A percentile compares a stretch with the other conserved stretches of the same genome.
These are phyloP conservation scores for Blattamonas nauphoetae DNA, from an alignment of 78 protist species.

Conservation along the genomic window DNA sequence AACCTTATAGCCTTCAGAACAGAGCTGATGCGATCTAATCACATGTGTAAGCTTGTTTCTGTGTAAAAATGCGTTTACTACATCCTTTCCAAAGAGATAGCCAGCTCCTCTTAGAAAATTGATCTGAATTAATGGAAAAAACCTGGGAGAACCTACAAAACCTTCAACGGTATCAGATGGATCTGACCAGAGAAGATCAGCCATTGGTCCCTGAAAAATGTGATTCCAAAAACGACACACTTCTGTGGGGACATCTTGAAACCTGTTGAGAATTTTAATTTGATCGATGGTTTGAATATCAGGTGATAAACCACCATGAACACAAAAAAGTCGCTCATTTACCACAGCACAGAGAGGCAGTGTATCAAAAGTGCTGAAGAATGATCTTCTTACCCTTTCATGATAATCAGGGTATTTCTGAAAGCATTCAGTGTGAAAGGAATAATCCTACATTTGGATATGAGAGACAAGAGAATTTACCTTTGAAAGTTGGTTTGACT, in stretches of 20 bases:
- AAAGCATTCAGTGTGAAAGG: slow-evolving; percentile 8
- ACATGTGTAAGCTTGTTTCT: neutral
- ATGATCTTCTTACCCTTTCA: neutral
- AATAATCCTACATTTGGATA: neutral
- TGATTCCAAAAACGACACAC: neutral
- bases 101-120: neutral
- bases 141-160: neutral
- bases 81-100: neutral
- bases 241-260: neutral
- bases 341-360: slow-evolving; percentile 8
- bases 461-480: neutral
- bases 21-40: slow-evolving; percentile 1
- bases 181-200: neutral
- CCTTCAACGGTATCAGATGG: neutral
- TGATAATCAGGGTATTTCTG: neutral
- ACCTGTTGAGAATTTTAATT: neutral
- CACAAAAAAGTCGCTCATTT: neutral
- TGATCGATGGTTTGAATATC: neutral
- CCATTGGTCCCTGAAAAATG: neutral
- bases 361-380: neutral
- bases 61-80: neutral
- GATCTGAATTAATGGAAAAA: neutral
- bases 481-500: neutral
- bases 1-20: neutral
- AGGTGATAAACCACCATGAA: slow-evolving; percentile 22